These are phyloP conservation scores for Gyromitra esculenta DNA, from an alignment of 2,329 filamentous ascomycete genomes.

Conservation along the genomic window DNA sequence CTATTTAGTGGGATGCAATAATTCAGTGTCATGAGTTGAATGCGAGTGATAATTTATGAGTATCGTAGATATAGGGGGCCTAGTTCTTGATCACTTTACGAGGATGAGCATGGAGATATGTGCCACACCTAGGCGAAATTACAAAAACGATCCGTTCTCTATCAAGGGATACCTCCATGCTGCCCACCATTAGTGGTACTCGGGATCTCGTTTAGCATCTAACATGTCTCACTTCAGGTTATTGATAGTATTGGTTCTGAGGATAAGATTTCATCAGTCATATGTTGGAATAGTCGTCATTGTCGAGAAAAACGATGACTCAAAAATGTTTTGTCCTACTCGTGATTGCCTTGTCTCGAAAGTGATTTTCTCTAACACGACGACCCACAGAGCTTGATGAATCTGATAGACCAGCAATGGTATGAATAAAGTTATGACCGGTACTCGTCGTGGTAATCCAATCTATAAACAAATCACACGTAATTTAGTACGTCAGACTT, in stretches of 20 bases:
- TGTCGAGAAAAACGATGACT: background rate
- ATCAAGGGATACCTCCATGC: background rate
- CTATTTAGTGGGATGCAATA: conserved; percentile 2
- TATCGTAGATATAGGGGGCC: background rate
- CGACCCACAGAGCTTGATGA: background rate
- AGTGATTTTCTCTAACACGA: background rate
- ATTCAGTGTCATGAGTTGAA: background rate
- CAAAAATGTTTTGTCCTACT: background rate
- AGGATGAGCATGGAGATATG: background rate
- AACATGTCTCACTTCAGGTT: background rate
- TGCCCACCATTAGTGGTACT: background rate
- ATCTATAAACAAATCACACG: conserved; percentile 1
- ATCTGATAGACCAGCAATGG: background rate
- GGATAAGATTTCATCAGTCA: background rate
- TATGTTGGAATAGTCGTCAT: background rate
- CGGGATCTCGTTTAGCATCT: background rate
- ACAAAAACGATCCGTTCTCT: background rate
- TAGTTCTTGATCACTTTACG: background rate
- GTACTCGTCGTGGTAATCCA: background rate
- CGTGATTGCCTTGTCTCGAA: conserved; percentile 9
- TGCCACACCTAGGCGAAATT: background rate
- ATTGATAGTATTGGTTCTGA: background rate
- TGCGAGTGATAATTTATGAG: conserved; percentile 31
- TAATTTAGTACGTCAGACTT: background rate
- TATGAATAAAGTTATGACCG: conserved; percentile 13